phyloP scores from a whole-genome alignment of 1,284 basidiomycete species.

The Moesziomyces sp. region DNA sequence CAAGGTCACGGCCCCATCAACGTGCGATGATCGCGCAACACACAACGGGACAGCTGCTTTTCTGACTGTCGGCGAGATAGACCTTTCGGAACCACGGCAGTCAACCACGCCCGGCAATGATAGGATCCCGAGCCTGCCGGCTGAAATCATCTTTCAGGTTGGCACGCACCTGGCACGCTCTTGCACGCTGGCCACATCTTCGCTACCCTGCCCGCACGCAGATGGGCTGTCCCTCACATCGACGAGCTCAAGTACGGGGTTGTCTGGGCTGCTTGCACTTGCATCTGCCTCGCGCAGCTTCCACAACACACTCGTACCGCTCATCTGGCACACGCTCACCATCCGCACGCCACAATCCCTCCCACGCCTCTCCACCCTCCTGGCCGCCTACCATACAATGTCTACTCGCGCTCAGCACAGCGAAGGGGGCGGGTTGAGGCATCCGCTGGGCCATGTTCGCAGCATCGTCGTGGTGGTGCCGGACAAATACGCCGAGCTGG shows the following conservation, averaged over 20 bases:
- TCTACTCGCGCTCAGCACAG: not conserved
- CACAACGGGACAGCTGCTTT: no score
- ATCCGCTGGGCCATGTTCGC: constrained; percentile 17
- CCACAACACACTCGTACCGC: constrained; percentile 14
- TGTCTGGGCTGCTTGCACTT: constrained; percentile 8
- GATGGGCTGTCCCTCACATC: not conserved
- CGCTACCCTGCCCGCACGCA: constrained; percentile 12
- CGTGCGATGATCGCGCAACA: no score
- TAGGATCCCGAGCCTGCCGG: constrained; percentile 11
- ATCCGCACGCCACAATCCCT: constrained; percentile 31
- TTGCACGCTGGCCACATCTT: not conserved
- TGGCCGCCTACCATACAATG: constrained; percentile 20
- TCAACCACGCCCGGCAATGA: not conserved
- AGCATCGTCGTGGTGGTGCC: constrained; percentile 18
- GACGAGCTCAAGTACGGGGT: not conserved
- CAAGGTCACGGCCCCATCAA: no score
- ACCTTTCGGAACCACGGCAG: no score
- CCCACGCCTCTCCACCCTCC: constrained; percentile 11
- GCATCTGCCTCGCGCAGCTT: constrained; percentile 10
- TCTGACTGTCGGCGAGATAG: no score
- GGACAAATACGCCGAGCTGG: constrained; percentile 29
- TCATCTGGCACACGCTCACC: constrained; percentile 28
- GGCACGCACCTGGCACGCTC: constrained; percentile 4
- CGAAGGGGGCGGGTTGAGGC: not conserved
- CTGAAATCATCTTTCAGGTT: constrained; percentile 29